A percentile compares a stretch with the other conserved stretches of the same genome.
These are phyloP conservation scores for Sphaerulina vaccinii DNA, from an alignment of 2,329 filamentous ascomycete species.

Conservation along the genomic window DNA sequence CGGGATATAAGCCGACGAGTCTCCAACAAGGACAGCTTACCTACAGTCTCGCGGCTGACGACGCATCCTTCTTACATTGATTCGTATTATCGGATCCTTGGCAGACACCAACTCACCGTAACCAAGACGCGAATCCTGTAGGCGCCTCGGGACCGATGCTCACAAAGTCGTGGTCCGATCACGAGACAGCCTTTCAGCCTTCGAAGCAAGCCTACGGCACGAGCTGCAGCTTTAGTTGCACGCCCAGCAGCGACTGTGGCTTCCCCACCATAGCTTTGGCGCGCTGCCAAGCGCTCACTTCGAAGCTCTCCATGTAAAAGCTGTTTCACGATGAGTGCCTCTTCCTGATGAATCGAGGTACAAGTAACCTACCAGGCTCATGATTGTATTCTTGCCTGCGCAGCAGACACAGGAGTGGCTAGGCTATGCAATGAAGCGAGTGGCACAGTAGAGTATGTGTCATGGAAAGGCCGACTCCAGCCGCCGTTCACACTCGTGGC, in stretches of 20 bases:
- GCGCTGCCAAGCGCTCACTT: not conserved
- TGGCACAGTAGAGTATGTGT: not conserved
- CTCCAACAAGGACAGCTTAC: too few relatives aligned
- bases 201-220: not conserved
- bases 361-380: too few relatives aligned
- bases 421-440: not conserved
- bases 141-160: slow-evolving; percentile 8
- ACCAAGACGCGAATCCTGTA: not conserved
- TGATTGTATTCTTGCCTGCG: too few relatives aligned
- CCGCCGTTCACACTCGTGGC: too few relatives aligned
- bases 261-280: slow-evolving; percentile 8
- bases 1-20: too few relatives aligned
- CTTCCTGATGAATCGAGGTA: too few relatives aligned
- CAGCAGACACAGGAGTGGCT: not conserved
- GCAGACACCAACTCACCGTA: too few relatives aligned
- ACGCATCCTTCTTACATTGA: too few relatives aligned
- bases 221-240: slow-evolving; percentile 4
- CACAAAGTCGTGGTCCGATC: slow-evolving; percentile 4
- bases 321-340: too few relatives aligned
- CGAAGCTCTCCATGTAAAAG: too few relatives aligned
- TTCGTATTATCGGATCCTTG: too few relatives aligned
- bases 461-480: not conserved
- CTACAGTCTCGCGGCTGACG: too few relatives aligned
- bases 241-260: slow-evolving; percentile 9
- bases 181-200: slow-evolving; percentile 3